Percentiles rank a stretch among this genome's conserved stretches.
phyloP scores from a whole-genome alignment of 2,329 filamentous ascomycete species.

The Ceratocystiopsis sp. region DNA sequence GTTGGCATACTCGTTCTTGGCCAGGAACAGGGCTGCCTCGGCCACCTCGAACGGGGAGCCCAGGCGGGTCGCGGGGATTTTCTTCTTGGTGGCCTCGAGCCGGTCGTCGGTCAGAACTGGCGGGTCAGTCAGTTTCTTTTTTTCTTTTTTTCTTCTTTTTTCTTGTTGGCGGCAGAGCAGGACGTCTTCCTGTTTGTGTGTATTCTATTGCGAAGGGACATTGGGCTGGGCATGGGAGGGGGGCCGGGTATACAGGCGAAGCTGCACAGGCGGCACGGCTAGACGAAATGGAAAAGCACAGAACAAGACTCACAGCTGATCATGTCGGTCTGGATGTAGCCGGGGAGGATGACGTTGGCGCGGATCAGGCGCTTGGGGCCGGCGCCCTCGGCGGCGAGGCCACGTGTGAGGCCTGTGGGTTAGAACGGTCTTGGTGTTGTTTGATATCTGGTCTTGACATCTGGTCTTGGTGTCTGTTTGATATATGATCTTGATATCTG shows the following conservation, averaged over 20 bases:
- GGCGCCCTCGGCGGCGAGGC: constrained; percentile 46
- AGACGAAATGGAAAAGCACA: no score
- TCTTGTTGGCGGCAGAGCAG: background rate
- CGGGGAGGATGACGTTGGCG: constrained; percentile 67
- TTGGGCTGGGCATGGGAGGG: no score
- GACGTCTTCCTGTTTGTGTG: no score
- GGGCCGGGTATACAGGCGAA: no score
- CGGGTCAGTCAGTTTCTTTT: constrained; percentile 1
- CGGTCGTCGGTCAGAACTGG: no score
- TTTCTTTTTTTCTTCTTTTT: background rate
- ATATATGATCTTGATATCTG: no score
- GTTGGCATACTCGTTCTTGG: constrained; percentile 64
- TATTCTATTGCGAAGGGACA: no score
- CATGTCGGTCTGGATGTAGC: constrained; percentile 73
- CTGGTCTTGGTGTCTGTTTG: no score
- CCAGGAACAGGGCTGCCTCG: constrained; percentile 66
- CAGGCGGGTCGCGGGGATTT: constrained; percentile 50
- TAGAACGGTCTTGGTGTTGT: no score
- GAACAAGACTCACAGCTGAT: constrained; percentile 40
- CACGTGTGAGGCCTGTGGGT: constrained; percentile 38
- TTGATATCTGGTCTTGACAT: no score
- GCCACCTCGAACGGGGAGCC: constrained; percentile 57
- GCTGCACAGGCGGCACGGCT: no score
- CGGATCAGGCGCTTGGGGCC: constrained; percentile 37
- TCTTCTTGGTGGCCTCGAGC: background rate